Conservation (phyloP, 345 rosid species). For the Salix suchowensis region DNA sequence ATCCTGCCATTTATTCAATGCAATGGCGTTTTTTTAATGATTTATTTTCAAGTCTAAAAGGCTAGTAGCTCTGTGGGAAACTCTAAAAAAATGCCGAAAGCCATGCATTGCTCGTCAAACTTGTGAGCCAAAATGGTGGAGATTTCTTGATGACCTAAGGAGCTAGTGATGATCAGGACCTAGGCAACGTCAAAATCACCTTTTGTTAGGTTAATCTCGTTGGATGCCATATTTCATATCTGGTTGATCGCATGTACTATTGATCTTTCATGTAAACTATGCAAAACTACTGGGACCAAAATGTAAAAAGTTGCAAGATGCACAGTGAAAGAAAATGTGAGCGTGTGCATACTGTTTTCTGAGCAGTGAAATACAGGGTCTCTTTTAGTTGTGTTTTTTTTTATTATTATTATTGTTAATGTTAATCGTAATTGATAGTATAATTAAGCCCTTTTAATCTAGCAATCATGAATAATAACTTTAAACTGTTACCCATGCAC, state of each 20-base stretch:
- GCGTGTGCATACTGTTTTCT: too few relatives aligned
- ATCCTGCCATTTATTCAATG: background rate
- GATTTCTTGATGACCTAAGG: background rate
- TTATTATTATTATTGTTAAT: too few relatives aligned
- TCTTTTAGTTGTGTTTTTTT: too few relatives aligned
- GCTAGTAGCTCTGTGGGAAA: background rate
- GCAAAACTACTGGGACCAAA: too few relatives aligned
- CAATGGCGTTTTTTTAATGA: background rate
- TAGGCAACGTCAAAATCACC: background rate
- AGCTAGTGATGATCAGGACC: background rate
- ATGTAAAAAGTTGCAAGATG: too few relatives aligned
- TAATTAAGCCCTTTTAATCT: too few relatives aligned
- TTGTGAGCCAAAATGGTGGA: background rate
- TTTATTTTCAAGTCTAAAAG: background rate
- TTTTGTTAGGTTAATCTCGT: background rate
- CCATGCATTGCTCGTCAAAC: background rate
- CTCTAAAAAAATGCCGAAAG: background rate
- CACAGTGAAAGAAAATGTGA: too few relatives aligned
- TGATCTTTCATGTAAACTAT: background rate
- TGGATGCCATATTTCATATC: background rate
- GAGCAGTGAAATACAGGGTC: too few relatives aligned
- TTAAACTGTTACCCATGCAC: constrained; percentile 34
- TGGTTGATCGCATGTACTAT: background rate
- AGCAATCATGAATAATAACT: too few relatives aligned
- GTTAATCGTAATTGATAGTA: too few relatives aligned